Base-by-base conservation (phyloP, 495 filamentous ascomycete genomes). In the Aspergillus sclerotioniger region DNA sequence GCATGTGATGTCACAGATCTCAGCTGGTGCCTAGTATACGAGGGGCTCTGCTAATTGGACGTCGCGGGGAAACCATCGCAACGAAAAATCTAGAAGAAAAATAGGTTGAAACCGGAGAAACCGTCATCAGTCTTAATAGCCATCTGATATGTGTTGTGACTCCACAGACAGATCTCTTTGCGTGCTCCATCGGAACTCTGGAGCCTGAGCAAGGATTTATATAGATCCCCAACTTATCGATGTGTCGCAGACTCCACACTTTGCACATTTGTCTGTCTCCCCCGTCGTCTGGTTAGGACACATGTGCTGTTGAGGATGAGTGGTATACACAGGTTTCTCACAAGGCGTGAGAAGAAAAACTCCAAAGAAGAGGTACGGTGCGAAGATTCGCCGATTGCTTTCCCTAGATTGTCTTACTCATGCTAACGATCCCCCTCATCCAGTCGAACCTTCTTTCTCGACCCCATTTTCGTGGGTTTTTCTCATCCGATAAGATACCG, bases 251-350 rank as follows among this genome's bases (percentile, higher is more conserved):
- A 56, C 17, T 32, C 45, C 57, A 53, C 46, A 43, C 29, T 52
- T 46, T 54, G 28, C 43, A 44, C 48, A 48, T 43, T 21, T 51
- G 39, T 31, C 43, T 49, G 31, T 35, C 29, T 28, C 21, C 51
- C 8, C 39, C 44, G 12, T 54, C 49, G 20, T 46, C 33, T 19
- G 50, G 43, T n/a, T 25, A 41, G 25, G 17, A 50, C 16, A 62
- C 47, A 13, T 44, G 33, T 15, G 9, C 37, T 32, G 19, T 37
- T 9, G 46, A 70, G 60, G 41, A 86, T 85, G 82, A 83, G 79
- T 69, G 83, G 82, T 8, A 80, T 89, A 59, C 80, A 85, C 59
- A 74, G 83, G 60, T 87, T 94, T 63, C 83, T 91, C 51, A 91
- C 87, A 52, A 82, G 86, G 61, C 83, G 89, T 45, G 89, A 92